These are phyloP conservation scores for Aspergillus diversus DNA, from an alignment of 495 filamentous ascomycete species.

Conservation along the genomic window DNA sequence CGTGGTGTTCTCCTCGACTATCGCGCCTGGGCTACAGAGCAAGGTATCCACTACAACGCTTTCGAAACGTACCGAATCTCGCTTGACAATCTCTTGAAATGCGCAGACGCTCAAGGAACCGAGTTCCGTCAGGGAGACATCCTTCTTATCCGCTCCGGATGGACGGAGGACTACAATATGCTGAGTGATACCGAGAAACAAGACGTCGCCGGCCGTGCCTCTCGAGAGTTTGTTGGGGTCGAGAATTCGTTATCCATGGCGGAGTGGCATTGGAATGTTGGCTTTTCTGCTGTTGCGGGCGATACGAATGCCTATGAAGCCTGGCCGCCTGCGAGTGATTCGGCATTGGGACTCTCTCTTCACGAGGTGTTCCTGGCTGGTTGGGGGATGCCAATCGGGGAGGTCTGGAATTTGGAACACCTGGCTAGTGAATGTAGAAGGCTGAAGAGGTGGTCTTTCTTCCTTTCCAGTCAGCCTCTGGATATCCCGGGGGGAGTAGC, in stretches of 20 bases:
- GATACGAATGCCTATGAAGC: too few relatives aligned
- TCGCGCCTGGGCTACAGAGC: neutral
- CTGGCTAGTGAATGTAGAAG: constrained; percentile 53
- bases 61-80: neutral
- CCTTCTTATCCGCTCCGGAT: too few relatives aligned
- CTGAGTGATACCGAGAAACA: too few relatives aligned
- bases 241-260: too few relatives aligned
- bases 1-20: neutral
- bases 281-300: too few relatives aligned
- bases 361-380: neutral
- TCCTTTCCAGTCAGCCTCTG: constrained; percentile 49
- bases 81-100: neutral
- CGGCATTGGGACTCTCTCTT: neutral
- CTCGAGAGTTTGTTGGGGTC: too few relatives aligned
- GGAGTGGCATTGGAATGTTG: too few relatives aligned
- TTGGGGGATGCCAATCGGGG: constrained; percentile 58
- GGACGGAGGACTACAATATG: too few relatives aligned
- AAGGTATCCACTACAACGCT: neutral
- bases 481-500: constrained; percentile 48
- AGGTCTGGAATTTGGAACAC: constrained; percentile 63
- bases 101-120: neutral
- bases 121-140: too few relatives aligned
- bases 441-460: constrained; percentile 42
- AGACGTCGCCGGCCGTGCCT: too few relatives aligned
- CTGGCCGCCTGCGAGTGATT: too few relatives aligned